Conservation (phyloP, 805 yeast genomes). For the Sugiyamaella mastotermitis region DNA sequence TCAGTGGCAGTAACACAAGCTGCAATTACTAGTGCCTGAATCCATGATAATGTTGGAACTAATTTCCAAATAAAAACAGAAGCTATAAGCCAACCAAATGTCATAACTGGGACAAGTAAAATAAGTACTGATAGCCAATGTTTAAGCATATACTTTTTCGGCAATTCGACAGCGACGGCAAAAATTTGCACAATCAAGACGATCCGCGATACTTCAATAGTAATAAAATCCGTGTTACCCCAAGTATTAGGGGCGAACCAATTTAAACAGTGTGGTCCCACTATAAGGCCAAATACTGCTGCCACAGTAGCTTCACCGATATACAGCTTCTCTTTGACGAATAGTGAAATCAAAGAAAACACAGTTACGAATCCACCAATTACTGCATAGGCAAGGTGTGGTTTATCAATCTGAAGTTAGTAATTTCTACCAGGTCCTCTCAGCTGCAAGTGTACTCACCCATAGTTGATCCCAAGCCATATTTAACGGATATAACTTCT, state of each 20-base stretch:
- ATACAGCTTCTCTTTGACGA: slow-evolving; percentile 75
- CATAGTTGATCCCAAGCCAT: slow-evolving; percentile 33
- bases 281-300: slow-evolving; percentile 73
- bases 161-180: slow-evolving; percentile 91
- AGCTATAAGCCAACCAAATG: slow-evolving; percentile 79
- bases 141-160: slow-evolving; percentile 77
- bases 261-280: slow-evolving; percentile 79
- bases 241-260: slow-evolving; percentile 82
- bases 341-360: slow-evolving; percentile 74
- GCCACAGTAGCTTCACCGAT: slow-evolving; percentile 93
- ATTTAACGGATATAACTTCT: neutral
- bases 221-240: slow-evolving; percentile 80
- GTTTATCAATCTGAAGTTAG: slow-evolving; percentile 39
- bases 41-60: slow-evolving; percentile 65
- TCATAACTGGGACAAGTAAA: slow-evolving; percentile 81
- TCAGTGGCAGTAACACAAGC: slow-evolving; percentile 95
- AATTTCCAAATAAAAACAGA: slow-evolving; percentile 75
- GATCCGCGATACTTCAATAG: slow-evolving; percentile 76
- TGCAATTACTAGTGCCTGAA: slow-evolving; percentile 65
- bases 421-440: neutral
- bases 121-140: slow-evolving; percentile 76
- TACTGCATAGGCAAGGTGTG: slow-evolving; percentile 85
- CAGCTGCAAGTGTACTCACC: slow-evolving; percentile 17
- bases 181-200: slow-evolving; percentile 84
- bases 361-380: slow-evolving; percentile 76